Conservation (phyloP, 768 basidiomycete species). For the Phallus indusiatus region DNA sequence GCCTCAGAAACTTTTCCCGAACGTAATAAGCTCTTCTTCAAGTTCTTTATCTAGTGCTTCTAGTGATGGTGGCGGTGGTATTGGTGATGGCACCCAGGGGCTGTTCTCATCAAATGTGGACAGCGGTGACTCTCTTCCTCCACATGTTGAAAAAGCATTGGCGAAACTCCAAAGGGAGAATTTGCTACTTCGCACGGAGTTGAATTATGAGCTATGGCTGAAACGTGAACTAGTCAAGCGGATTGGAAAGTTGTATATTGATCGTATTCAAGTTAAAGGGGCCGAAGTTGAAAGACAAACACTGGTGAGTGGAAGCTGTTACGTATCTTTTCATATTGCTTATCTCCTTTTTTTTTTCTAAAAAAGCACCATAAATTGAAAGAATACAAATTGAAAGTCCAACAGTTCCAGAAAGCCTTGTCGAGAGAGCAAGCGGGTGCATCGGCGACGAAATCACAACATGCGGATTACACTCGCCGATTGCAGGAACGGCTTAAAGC, state of each 20-base stretch:
- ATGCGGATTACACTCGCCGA: slow-evolving; percentile 75
- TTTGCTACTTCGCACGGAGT: slow-evolving; percentile 64
- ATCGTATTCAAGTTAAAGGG: slow-evolving; percentile 59
- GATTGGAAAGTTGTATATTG: slow-evolving; percentile 70
- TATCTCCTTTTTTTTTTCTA: slow-evolving; percentile 11
- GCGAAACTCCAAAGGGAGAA: slow-evolving; percentile 67
- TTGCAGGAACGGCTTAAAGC: slow-evolving; percentile 69
- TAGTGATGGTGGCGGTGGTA: not conserved
- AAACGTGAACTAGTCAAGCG: slow-evolving; percentile 75
- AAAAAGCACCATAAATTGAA: slow-evolving; percentile 75
- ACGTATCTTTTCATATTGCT: not conserved
- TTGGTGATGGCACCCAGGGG: not conserved
- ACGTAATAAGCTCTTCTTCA: slow-evolving; percentile 17
- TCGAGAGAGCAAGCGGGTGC: slow-evolving; percentile 67
- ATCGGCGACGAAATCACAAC: slow-evolving; percentile 63
- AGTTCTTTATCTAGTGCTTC: not conserved
- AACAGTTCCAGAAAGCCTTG: slow-evolving; percentile 56
- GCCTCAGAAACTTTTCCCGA: slow-evolving; percentile 37
- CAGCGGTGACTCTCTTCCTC: slow-evolving; percentile 23
- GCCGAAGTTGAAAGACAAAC: slow-evolving; percentile 79
- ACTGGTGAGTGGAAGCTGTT: slow-evolving; percentile 35
- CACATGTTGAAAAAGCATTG: slow-evolving; percentile 54
- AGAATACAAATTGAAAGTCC: slow-evolving; percentile 63
- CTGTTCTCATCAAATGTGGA: not conserved
- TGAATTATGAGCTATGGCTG: slow-evolving; percentile 80